Conservation (phyloP, 805 yeast genomes). For the Schwanniomyces yamadae region DNA sequence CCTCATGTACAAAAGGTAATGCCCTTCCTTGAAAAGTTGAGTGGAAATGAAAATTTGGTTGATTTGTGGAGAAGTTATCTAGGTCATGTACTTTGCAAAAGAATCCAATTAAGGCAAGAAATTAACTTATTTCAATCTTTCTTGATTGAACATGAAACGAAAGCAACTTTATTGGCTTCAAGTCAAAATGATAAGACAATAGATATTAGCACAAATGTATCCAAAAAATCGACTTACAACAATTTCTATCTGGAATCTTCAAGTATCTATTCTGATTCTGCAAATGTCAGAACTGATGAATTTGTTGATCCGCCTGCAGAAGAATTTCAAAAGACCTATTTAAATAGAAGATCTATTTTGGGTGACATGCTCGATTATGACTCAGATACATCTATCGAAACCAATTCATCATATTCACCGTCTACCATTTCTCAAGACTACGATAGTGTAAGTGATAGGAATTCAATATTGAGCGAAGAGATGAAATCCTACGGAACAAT, state of each 20-base stretch:
- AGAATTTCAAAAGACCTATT: constrained; percentile 24
- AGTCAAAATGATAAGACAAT: too few species aligned
- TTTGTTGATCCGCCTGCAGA: constrained; percentile 15
- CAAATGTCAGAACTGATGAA: not conserved
- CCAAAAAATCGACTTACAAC: too few species aligned
- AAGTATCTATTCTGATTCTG: constrained; percentile 1
- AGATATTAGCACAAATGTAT: too few species aligned
- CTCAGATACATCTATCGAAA: too few species aligned
- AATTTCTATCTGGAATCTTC: too few species aligned
- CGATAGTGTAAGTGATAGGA: too few species aligned
- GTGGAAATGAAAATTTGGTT: not conserved
- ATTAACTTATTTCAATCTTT: constrained; percentile 32
- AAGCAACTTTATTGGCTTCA: too few species aligned
- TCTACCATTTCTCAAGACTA: too few species aligned
- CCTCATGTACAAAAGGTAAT: not conserved
- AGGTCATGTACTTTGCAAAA: constrained; percentile 30
- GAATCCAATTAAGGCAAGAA: constrained; percentile 43
- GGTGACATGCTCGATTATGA: constrained; percentile 46
- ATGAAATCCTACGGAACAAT: too few species aligned
- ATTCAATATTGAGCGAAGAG: too few species aligned
- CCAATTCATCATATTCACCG: too few species aligned
- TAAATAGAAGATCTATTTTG: constrained; percentile 39
- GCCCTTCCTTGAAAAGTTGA: not conserved
- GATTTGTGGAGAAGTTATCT: constrained; percentile 37
- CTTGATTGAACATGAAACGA: constrained; percentile 8